Base-by-base conservation (phyloP, 257 asterid species). In the Ilex aquifolium region DNA sequence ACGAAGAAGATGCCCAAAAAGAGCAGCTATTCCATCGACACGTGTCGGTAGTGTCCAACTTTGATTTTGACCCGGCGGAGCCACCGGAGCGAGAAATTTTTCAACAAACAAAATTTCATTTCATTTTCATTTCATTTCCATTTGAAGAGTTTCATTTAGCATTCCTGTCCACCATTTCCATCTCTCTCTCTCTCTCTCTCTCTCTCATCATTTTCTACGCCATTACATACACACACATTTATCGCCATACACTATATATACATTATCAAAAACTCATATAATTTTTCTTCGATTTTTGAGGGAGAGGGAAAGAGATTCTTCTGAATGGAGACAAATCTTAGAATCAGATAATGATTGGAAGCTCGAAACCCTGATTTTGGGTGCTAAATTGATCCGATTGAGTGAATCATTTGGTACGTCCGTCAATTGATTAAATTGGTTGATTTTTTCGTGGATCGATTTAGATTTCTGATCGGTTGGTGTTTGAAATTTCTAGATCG, bases 401-500 rank as follows among this genome's bases (percentile, higher is more conserved):
- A 14, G 12, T 29, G 15, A 21, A 27, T 62, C 40, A 32, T 69
- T 55, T 6, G 54, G 32, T 60, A 42, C 42, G 48, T 52, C 13
- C 21, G 14, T 60, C 30, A 30, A 52, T 60, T 4, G 42, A 36
- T 36, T 36, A 36, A 36, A 36, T 36, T 36, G 5, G 8, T 36
- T 36, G 42, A 36, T 36, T 36, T 4, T 36, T 36, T 36, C 5
- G 42, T 8, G 42, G 42, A 36, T 36, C 42, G 5, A 8, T 36
- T 4, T 36, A 36, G 42, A 36, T 36, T 36, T 36, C 42, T 4
- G 61, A 50, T 14, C 52, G 57, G 15, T 53, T 53, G 57, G 57
- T 53, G 30, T 59, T 79, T 29, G 49, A 49, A 56, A 52, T 48
- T 60, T 56, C 61, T 80, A 72, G 87, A 85, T 83, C 82, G 77